phyloP scores from a whole-genome alignment of 176 grass and related monocot species.

The Carex kokanica region DNA sequence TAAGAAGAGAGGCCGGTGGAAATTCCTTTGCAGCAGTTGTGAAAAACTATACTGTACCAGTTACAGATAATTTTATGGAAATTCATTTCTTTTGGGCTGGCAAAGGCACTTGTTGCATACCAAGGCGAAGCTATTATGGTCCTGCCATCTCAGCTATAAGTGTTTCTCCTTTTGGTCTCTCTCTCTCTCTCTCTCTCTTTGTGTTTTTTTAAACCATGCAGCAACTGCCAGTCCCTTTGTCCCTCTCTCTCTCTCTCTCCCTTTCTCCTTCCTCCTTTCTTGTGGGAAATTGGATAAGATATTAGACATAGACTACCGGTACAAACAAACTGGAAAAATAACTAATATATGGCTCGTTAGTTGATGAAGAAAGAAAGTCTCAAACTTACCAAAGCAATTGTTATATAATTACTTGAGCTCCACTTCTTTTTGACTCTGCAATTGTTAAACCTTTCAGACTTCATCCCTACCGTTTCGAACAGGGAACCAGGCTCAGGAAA shows the following conservation, averaged over 20 bases:
- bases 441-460: slow-evolving; percentile 45
- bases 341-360: too few species aligned
- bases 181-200: background rate
- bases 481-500: slow-evolving; percentile 1
- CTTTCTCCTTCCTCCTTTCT: background rate
- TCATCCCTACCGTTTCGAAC: slow-evolving; percentile 51
- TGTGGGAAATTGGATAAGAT: background rate
- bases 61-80: slow-evolving; percentile 78
- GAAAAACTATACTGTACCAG: slow-evolving; percentile 52
- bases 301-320: background rate
- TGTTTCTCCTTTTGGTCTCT: slow-evolving; percentile 43
- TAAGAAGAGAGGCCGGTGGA: slow-evolving; percentile 72
- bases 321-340: background rate
- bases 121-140: slow-evolving; percentile 69
- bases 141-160: slow-evolving; percentile 73
- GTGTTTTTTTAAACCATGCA: too few species aligned
- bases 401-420: background rate
- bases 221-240: too few species aligned
- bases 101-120: slow-evolving; percentile 88
- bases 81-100: slow-evolving; percentile 98
- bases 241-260: background rate
- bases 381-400: background rate
- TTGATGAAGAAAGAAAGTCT: background rate
- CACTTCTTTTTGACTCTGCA: slow-evolving; percentile 14
- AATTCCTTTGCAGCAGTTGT: slow-evolving; percentile 50